Evolutionary conservation across 495 filamentous ascomycete species (phyloP), one percentile per base, ranked within the genome.

Genomic region (Penicillium roqueforti): DNA sequence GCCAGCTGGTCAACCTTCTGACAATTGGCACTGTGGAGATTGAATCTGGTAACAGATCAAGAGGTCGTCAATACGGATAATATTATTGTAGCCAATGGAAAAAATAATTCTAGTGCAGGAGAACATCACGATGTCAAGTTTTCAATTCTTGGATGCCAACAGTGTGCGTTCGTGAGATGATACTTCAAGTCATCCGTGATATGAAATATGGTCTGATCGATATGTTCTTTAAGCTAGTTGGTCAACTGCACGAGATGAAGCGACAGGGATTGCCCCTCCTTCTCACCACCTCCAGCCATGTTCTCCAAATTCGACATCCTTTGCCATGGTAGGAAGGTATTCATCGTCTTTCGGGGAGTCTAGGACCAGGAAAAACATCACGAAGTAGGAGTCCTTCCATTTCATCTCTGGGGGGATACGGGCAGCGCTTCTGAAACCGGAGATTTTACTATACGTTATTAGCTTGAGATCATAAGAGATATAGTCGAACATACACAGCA

Each of bases 401-500:
- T 18, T 18, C 14, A 8, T 32, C n/a, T 32, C 16, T 19, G 1
- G n/a, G 25, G 13, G 11, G 11, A 47, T 47, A 16, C 14, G 26
- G n/a, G 3, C 44, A 47, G 44, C 44, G 6, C 11, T 4, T 1
- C 14, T 19, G n/a, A 47, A 32, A 31, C 44, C 44, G n/a, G 44
- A 47, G 44, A 47, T 32, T 47, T 32, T 47, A 7, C 44, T 47
- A 6, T 9, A 16, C 9, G 7, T 32, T 14, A 32, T 47, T 31
- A 47, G 44, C n/a, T 6, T 4, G n/a, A 47, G 44, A 19, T 32
- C 20, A 26, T 11, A 32, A 47, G 8, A 18, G 26, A 32, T 32
- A 47, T 26, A 16, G 44, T 47, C 18, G 14, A 47, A 19, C 44
- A 29, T 47, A 47, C 44, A 32, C 44, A 47, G 31, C 44, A 32